A percentile compares a stretch with the other conserved stretches of the same genome.
phyloP scores from a whole-genome alignment of 2,329 filamentous ascomycete species.

The Alternaria incomplexa region DNA sequence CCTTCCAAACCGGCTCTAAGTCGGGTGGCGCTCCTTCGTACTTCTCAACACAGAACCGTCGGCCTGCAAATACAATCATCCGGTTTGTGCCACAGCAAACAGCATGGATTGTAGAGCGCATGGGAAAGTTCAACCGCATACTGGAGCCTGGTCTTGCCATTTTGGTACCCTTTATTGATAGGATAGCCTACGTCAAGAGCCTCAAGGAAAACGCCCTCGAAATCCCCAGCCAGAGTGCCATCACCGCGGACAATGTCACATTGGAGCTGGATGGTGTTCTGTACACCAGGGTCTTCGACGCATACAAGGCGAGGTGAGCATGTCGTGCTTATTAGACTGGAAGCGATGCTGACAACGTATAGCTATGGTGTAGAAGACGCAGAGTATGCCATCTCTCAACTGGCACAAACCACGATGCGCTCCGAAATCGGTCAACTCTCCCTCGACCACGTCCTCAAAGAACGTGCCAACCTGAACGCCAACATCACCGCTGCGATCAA shows the following conservation, averaged over 20 bases:
- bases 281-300: constrained; percentile 95
- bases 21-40: constrained; percentile 70
- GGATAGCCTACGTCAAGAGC: constrained; percentile 97
- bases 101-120: constrained; percentile 98
- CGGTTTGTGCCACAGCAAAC: constrained; percentile 99
- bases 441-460: constrained; percentile 96
- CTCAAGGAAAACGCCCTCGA: constrained; percentile 96
- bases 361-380: constrained; percentile 98
- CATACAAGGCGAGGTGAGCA: constrained; percentile 89
- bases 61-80: constrained; percentile 92
- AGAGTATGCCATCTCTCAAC: constrained; percentile 96
- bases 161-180: constrained; percentile 87
- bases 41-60: constrained; percentile 68
- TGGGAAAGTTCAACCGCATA: constrained; percentile 96
- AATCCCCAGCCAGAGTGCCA: constrained; percentile 96
- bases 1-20: constrained; percentile 32
- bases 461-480: constrained; percentile 92
- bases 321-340: no score
- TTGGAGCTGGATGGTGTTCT: constrained; percentile 94
- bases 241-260: constrained; percentile 98
- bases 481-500: constrained; percentile 99
- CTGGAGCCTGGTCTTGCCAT: constrained; percentile 90
- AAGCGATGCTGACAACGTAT: constrained; percentile 21
- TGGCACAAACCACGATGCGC: constrained; percentile 98
- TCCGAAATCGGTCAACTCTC: constrained; percentile 96